These are phyloP conservation scores for Barnettozyma pratensis DNA, from an alignment of 805 yeast genomes.

Conservation along the genomic window DNA sequence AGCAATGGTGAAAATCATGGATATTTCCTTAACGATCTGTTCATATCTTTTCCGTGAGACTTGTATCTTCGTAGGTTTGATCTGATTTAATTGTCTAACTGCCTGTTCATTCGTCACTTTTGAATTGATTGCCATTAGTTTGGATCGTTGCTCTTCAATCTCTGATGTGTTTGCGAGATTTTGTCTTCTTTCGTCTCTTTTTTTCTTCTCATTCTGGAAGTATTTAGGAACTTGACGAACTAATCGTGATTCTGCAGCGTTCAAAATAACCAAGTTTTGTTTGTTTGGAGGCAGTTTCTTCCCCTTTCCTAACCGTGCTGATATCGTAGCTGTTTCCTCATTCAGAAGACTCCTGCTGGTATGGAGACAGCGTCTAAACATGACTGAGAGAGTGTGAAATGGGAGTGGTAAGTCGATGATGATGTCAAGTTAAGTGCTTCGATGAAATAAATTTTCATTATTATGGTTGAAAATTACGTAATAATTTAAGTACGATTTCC, in stretches of 20 bases:
- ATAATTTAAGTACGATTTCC: no score
- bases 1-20: conserved; percentile 10
- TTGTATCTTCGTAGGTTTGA: conserved; percentile 13
- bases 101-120: conserved; percentile 8
- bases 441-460: no score
- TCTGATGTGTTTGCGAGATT: neutral
- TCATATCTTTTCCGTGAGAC: conserved; percentile 17
- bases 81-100: conserved; percentile 5
- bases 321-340: neutral
- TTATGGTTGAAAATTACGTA: no score
- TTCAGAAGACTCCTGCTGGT: neutral
- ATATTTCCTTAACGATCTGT: conserved; percentile 14
- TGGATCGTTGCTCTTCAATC: conserved; percentile 5
- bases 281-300: conserved; percentile 22
- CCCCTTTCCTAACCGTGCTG: conserved; percentile 16
- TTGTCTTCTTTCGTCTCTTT: neutral
- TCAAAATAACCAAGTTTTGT: conserved; percentile 19
- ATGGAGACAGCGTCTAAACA: conserved; percentile 2
- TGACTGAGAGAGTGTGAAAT: no score
- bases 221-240: conserved; percentile 7
- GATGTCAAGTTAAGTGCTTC: no score
- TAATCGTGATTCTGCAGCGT: conserved; percentile 19
- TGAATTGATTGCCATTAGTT: conserved; percentile 3
- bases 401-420: no score
- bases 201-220: neutral